Percentiles rank a stretch among this genome's conserved stretches.
phyloP scores from a whole-genome alignment of 2,329 filamentous ascomycete genomes.

The Colletotrichum siamense region DNA sequence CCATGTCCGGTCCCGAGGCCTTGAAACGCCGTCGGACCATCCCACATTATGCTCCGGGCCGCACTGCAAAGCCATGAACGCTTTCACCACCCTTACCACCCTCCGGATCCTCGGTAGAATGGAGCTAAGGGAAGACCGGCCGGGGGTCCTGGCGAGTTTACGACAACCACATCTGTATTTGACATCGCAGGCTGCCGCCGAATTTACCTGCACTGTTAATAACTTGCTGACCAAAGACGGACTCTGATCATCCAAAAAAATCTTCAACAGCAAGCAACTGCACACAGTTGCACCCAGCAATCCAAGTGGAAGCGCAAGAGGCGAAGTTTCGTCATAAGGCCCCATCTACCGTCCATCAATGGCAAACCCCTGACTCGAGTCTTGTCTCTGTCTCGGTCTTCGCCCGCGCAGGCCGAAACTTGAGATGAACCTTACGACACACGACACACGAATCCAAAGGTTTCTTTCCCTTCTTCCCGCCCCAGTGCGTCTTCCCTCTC shows the following conservation, averaged over 20 bases:
- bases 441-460: background rate
- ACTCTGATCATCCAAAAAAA: background rate
- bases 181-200: background rate
- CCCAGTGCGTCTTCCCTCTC: background rate
- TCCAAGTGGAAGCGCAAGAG: background rate
- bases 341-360: background rate
- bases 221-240: background rate
- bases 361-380: conserved; percentile 4
- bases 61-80: background rate
- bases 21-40: conserved; percentile 16
- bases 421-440: conserved; percentile 13
- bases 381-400: background rate
- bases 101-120: background rate
- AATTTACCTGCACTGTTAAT: background rate
- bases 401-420: background rate
- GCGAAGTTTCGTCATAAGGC: background rate
- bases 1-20: background rate
- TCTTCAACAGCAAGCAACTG: background rate
- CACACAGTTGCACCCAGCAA: background rate
- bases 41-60: conserved; percentile 6
- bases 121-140: background rate
- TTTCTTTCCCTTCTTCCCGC: background rate
- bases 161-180: background rate
- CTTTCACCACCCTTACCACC: background rate
- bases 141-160: conserved; percentile 2